phyloP scores from a whole-genome alignment of 2,329 filamentous ascomycete genomes.

The Metarhizium album region DNA sequence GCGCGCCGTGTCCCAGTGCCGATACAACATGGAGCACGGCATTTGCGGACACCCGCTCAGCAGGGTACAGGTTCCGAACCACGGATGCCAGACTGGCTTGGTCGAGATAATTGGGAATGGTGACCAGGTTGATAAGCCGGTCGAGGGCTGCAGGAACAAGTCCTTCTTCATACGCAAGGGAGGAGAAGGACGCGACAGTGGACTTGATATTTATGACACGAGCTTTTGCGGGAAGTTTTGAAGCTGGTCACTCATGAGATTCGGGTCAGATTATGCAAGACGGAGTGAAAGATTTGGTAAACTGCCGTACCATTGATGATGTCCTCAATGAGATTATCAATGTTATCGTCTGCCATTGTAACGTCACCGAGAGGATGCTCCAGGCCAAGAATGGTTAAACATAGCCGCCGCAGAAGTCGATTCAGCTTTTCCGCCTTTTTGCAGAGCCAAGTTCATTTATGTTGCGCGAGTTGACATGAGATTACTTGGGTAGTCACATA shows the following conservation, averaged over 20 bases:
- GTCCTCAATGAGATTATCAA: constrained; percentile 25
- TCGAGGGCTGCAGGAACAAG: constrained; percentile 49
- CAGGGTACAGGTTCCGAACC: constrained; percentile 66
- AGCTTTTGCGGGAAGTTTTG: constrained; percentile 53
- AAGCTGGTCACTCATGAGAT: constrained; percentile 28
- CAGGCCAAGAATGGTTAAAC: neutral
- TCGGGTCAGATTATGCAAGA: neutral
- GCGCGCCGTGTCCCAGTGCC: constrained; percentile 64
- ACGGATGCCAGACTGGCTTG: constrained; percentile 61
- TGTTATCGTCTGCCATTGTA: constrained; percentile 19
- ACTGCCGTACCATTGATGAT: constrained; percentile 20
- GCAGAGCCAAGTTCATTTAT: neutral
- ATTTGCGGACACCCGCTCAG: constrained; percentile 48
- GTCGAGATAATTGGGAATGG: constrained; percentile 58
- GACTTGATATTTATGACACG: constrained; percentile 51
- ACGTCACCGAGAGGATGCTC: constrained; percentile 1
- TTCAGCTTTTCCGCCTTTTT: neutral
- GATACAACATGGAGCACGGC: constrained; percentile 57
- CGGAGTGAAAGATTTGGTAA: neutral
- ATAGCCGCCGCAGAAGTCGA: neutral
- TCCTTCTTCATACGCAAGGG: constrained; percentile 56
- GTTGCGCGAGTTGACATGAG: neutral
- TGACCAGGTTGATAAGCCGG: constrained; percentile 55
- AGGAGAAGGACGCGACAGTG: constrained; percentile 51
- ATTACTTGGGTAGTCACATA: no score